Conservation (phyloP, 2,329 filamentous ascomycete genomes). For the Fusarium piperis region DNA sequence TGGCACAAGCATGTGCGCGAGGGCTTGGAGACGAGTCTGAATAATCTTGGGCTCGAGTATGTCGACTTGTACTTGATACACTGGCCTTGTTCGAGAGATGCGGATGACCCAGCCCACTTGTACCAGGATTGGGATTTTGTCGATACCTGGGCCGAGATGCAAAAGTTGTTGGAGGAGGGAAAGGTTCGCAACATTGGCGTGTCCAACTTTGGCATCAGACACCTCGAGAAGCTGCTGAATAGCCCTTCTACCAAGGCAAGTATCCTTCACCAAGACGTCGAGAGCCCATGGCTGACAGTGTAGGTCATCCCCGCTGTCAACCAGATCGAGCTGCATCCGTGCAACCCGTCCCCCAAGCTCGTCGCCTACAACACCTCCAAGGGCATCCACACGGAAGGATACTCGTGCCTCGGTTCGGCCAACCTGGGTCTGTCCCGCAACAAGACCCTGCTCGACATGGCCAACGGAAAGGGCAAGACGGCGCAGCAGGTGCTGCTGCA, state of each 20-base stretch:
- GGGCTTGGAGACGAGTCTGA: slow-evolving; percentile 68
- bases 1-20: slow-evolving; percentile 76
- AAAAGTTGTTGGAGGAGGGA: slow-evolving; percentile 72
- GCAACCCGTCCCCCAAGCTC: slow-evolving; percentile 83
- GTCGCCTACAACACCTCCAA: slow-evolving; percentile 77
- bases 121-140: slow-evolving; percentile 83
- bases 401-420: slow-evolving; percentile 78
- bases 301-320: slow-evolving; percentile 74
- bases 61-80: slow-evolving; percentile 78
- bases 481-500: slow-evolving; percentile 80
- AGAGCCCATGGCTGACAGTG: not conserved
- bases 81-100: slow-evolving; percentile 74
- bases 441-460: slow-evolving; percentile 68
- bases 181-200: slow-evolving; percentile 87
- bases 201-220: slow-evolving; percentile 85
- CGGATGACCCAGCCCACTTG: slow-evolving; percentile 71
- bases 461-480: slow-evolving; percentile 73
- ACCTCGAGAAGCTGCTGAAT: slow-evolving; percentile 80
- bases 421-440: slow-evolving; percentile 77
- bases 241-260: slow-evolving; percentile 69
- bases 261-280: not conserved
- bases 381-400: slow-evolving; percentile 79
- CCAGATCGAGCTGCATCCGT: slow-evolving; percentile 84
- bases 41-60: slow-evolving; percentile 70
- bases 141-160: slow-evolving; percentile 80